Evolutionary conservation across 805 yeast species (phyloP), one percentile per base, ranked within the genome.

Genomic region (Metschnikowia lachancei): DNA sequence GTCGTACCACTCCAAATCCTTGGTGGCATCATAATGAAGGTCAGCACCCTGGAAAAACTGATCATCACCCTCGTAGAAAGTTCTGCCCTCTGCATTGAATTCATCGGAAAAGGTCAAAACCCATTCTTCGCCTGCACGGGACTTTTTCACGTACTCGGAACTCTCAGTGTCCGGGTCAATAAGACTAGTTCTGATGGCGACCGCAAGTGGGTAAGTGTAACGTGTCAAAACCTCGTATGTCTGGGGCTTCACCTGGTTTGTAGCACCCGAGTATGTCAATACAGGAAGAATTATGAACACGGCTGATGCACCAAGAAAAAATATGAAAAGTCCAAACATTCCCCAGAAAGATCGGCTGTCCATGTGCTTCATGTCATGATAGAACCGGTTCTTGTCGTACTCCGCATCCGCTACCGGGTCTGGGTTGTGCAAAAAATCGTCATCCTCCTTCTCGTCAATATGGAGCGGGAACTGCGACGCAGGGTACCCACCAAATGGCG

Each of bases 401-500:
- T 82, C 80, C 13, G 95, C 96, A 62, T 94, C 99, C 33, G 82
- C 86, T 22, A 90, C 83, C 11, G 97, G 97, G 64, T 92, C 97
- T 2, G 98, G 98, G 66, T 92, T 94, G 67, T 92, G 98, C 51
- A 94, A 63, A 61, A 88, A 89, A 64, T 92, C 99, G 69, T 94
- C 99, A 9, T 87, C 85, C 67, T 92, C 99, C 66, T 88, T 87
- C 56, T 92, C 98, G 49, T 91, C 96, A 51, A 94, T 82, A 55
- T 80, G 84, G 43, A 92, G 72, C 1, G 99, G 99, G 70, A 92
- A 92, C n/a, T 88, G 83, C n/a, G 90, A 76, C 7, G 96, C 95
- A 1, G 99, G 98, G 65, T 87, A 92, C 12, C 98, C 98, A 40
- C 98, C 98, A 69, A 92, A 92, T 2, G 98, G 99, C 38, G 56